phyloP scores from a whole-genome alignment of 1,284 basidiomycete genomes.

The Irpex sp. region DNA sequence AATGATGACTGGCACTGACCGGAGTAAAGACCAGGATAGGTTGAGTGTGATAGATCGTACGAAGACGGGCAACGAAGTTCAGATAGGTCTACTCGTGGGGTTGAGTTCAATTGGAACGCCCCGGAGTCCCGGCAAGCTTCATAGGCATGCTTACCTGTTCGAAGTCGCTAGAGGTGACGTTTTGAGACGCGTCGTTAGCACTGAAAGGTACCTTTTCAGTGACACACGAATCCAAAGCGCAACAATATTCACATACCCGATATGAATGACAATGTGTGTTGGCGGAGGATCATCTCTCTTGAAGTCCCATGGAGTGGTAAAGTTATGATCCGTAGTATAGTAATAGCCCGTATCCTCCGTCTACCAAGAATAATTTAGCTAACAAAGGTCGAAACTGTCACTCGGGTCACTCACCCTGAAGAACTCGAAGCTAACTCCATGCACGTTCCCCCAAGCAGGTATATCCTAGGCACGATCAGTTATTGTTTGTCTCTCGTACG shows the following conservation, averaged over 20 bases:
- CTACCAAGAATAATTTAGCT: slow-evolving; percentile 21
- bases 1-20: slow-evolving; percentile 25
- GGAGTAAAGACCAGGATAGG: slow-evolving; percentile 55
- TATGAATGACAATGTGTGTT: slow-evolving; percentile 52
- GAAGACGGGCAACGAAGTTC: slow-evolving; percentile 40
- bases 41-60: slow-evolving; percentile 40
- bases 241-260: slow-evolving; percentile 37
- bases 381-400: neutral
- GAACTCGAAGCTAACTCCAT: slow-evolving; percentile 51
- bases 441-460: slow-evolving; percentile 51
- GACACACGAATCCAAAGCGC: neutral
- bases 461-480: slow-evolving; percentile 39
- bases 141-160: slow-evolving; percentile 31
- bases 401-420: slow-evolving; percentile 32
- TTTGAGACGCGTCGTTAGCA: slow-evolving; percentile 46
- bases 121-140: neutral
- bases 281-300: slow-evolving; percentile 39
- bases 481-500: neutral
- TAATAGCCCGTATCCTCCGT: slow-evolving; percentile 56
- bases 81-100: slow-evolving; percentile 37
- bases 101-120: neutral
- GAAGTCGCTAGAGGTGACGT: slow-evolving; percentile 40
- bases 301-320: slow-evolving; percentile 58
- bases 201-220: slow-evolving; percentile 14
- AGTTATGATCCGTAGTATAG: slow-evolving; percentile 53